These are phyloP conservation scores for Hamamelis virginiana DNA, from an alignment of 164 flowering plant genomes.

Conservation along the genomic window DNA sequence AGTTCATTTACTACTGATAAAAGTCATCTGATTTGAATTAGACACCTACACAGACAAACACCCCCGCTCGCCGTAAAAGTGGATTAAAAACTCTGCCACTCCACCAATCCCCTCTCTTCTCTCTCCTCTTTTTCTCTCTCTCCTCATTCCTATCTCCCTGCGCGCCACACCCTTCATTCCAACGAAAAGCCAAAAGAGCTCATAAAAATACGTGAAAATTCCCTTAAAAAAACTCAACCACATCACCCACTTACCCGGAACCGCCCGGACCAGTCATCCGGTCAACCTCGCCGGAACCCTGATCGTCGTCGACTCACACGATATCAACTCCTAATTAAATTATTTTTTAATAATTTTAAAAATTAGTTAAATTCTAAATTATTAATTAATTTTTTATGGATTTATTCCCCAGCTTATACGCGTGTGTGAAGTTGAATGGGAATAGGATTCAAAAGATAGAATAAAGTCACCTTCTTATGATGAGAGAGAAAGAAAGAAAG, in stretches of 20 bases:
- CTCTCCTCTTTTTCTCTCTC: too few relatives aligned
- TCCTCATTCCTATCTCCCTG: too few relatives aligned
- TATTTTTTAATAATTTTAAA: background rate
- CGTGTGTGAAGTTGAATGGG: conserved; percentile 10
- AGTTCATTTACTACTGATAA: background rate
- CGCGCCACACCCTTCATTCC: too few relatives aligned
- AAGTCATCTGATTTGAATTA: background rate
- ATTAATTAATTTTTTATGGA: background rate
- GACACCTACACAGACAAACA: background rate
- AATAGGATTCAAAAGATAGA: conserved; percentile 13
- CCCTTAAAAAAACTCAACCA: background rate
- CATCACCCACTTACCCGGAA: background rate
- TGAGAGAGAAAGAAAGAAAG: conserved; percentile 13
- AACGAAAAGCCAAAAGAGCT: too few relatives aligned
- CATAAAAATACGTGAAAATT: background rate
- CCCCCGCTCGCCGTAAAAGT: background rate
- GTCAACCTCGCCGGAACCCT: background rate
- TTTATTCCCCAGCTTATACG: conserved; percentile 8
- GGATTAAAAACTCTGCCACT: background rate
- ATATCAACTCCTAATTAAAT: background rate
- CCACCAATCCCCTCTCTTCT: too few relatives aligned
- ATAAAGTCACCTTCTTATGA: conserved; percentile 9
- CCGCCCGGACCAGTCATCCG: background rate
- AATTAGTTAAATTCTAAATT: background rate
- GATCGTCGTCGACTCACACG: conserved; percentile 1